phyloP scores from a whole-genome alignment of 768 basidiomycete genomes.

The Tulasnella sp. region DNA sequence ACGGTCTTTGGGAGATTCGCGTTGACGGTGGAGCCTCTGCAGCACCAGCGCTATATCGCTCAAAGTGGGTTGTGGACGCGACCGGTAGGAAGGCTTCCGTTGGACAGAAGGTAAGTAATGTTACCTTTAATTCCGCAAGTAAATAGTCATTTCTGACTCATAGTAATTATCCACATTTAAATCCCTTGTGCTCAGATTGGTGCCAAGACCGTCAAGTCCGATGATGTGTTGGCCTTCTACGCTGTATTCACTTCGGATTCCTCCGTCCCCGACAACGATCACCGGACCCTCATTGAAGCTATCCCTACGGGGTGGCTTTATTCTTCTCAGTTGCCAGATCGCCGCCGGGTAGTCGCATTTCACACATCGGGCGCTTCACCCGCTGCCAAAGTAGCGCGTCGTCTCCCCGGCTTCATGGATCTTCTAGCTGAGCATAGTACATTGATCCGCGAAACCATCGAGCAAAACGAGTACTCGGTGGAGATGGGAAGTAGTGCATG shows the following conservation, averaged over 20 bases:
- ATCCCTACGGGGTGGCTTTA: constrained; percentile 28
- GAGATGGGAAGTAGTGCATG: background rate
- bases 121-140: background rate
- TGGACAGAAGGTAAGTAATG: constrained; percentile 20
- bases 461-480: constrained; percentile 20
- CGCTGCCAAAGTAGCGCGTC: constrained; percentile 22
- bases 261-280: constrained; percentile 21
- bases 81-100: constrained; percentile 28
- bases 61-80: constrained; percentile 28
- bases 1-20: background rate
- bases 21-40: background rate
- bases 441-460: constrained; percentile 21
- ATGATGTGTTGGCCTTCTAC: constrained; percentile 25
- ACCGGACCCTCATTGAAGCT: constrained; percentile 30
- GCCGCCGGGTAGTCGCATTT: constrained; percentile 26
- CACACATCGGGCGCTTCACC: constrained; percentile 23
- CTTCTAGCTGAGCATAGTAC: constrained; percentile 21
- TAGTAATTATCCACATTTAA: background rate
- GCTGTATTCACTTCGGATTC: constrained; percentile 19
- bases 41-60: constrained; percentile 7
- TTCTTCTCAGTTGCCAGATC: constrained; percentile 23
- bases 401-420: constrained; percentile 23
- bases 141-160: background rate
- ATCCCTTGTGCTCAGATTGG: constrained; percentile 20
- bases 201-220: constrained; percentile 20